These are phyloP conservation scores for Capsicum chinense DNA, from an alignment of 257 asterid species.

Conservation along the genomic window DNA sequence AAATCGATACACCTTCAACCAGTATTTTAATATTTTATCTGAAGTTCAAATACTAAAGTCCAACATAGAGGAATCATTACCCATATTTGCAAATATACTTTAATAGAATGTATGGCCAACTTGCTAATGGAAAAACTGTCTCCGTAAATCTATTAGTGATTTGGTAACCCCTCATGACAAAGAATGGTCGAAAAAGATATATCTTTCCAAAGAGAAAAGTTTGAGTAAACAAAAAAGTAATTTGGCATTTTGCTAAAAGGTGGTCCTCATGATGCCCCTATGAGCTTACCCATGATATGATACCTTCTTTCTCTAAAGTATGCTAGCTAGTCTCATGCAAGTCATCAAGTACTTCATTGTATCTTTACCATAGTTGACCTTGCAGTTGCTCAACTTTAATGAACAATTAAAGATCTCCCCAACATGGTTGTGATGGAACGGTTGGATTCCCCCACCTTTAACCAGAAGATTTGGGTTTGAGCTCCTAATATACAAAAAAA, in stretches of 20 bases:
- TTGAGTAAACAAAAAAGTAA: constrained; percentile 18
- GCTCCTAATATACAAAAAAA: neutral
- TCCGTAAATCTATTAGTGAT: neutral
- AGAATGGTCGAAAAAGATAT: constrained; percentile 4
- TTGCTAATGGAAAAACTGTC: neutral
- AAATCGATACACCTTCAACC: neutral
- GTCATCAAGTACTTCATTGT: constrained; percentile 18
- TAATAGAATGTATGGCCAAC: neutral
- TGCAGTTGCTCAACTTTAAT: constrained; percentile 11
- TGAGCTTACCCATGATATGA: constrained; percentile 25
- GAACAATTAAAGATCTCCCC: neutral
- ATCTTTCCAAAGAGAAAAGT: neutral
- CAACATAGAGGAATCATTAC: neutral
- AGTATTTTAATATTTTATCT: neutral
- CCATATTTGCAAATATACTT: neutral
- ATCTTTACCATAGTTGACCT: constrained; percentile 24
- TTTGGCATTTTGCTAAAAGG: constrained; percentile 17
- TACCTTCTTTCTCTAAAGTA: constrained; percentile 25
- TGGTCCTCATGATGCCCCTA: constrained; percentile 26
- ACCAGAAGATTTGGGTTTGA: neutral
- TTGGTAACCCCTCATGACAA: constrained; percentile 26
- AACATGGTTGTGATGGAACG: neutral
- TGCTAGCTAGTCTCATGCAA: constrained; percentile 20
- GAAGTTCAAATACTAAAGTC: neutral
- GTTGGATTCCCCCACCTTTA: neutral